phyloP scores from a whole-genome alignment of 2,329 filamentous ascomycete genomes.

The Fonsecaea multimorphosa region DNA sequence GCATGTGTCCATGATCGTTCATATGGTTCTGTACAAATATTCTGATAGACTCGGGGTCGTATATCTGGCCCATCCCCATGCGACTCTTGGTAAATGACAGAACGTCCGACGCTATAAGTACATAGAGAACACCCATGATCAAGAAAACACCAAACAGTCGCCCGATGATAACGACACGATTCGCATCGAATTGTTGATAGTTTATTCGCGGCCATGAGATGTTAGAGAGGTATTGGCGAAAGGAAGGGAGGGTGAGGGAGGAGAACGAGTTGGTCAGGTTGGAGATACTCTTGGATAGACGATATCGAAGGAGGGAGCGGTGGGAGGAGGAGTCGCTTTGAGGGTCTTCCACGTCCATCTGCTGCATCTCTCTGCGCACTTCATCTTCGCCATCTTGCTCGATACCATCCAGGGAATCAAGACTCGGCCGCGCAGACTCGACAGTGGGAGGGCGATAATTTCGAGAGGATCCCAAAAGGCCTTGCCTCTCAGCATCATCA shows the following conservation, averaged over 20 bases:
- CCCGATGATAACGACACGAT: constrained; percentile 71
- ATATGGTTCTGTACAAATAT: constrained; percentile 75
- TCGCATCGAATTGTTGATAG: constrained; percentile 52
- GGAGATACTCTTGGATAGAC: constrained; percentile 63
- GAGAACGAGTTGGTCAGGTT: constrained; percentile 64
- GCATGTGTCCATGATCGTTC: constrained; percentile 68
- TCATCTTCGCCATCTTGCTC: constrained; percentile 64
- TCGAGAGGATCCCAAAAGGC: constrained; percentile 63
- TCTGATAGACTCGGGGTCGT: constrained; percentile 82
- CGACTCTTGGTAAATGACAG: constrained; percentile 69
- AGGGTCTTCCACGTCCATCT: constrained; percentile 84
- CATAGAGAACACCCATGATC: constrained; percentile 78
- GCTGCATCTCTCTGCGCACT: constrained; percentile 80
- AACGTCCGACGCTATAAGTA: constrained; percentile 84
- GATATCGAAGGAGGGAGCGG: constrained; percentile 53
- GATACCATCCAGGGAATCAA: constrained; percentile 63
- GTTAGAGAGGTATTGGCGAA: constrained; percentile 53
- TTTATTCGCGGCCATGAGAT: constrained; percentile 47
- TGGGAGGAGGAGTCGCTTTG: constrained; percentile 42
- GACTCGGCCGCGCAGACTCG: constrained; percentile 73
- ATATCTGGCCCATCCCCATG: constrained; percentile 70
- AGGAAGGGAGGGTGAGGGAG: constrained; percentile 58
- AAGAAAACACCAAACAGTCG: constrained; percentile 76
- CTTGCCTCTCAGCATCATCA: constrained; percentile 77
- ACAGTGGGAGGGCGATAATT: constrained; percentile 83